phyloP scores from a whole-genome alignment of 371 early-diverging fungal genomes.

The Rhizopus delemar region DNA sequence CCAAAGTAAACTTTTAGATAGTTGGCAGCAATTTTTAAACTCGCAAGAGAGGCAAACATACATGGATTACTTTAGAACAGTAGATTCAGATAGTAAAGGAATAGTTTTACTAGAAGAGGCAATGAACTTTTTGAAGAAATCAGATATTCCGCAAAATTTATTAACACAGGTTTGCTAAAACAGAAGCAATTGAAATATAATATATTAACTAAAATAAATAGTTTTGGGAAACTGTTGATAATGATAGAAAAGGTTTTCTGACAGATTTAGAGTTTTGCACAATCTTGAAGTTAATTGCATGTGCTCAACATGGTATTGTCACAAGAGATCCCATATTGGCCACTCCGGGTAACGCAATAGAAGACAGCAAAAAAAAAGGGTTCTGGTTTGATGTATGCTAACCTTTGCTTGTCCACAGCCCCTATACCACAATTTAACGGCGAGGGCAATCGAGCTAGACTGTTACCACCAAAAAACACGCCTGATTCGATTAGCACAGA shows the following conservation, averaged over 20 bases:
- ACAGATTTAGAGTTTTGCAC: slow-evolving; percentile 72
- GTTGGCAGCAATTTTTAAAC: too few species aligned
- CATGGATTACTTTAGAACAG: slow-evolving; percentile 64
- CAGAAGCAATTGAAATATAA: too few species aligned
- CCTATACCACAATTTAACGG: slow-evolving; percentile 60
- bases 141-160: slow-evolving; percentile 64
- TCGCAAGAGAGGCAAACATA: slow-evolving; percentile 63
- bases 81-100: slow-evolving; percentile 69
- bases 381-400: neutral
- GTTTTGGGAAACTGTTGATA: slow-evolving; percentile 86
- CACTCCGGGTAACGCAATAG: slow-evolving; percentile 41
- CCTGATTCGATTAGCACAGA: slow-evolving; percentile 48
- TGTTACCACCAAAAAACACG: neutral
- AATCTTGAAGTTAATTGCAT: slow-evolving; percentile 85
- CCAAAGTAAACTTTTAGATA: too few species aligned
- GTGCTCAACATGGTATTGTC: slow-evolving; percentile 74
- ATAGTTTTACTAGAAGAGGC: slow-evolving; percentile 74
- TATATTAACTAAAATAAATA: slow-evolving; percentile 14
- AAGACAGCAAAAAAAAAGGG: neutral
- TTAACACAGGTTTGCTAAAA: slow-evolving; percentile 61
- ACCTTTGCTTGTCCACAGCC: slow-evolving; percentile 15
- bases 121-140: slow-evolving; percentile 78
- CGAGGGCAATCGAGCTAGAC: slow-evolving; percentile 23
- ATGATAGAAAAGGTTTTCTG: slow-evolving; percentile 76
- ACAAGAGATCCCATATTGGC: slow-evolving; percentile 40